Evolutionary conservation across 1,284 basidiomycete species (phyloP).

Genomic region (Cystobasidium sp.): DNA sequence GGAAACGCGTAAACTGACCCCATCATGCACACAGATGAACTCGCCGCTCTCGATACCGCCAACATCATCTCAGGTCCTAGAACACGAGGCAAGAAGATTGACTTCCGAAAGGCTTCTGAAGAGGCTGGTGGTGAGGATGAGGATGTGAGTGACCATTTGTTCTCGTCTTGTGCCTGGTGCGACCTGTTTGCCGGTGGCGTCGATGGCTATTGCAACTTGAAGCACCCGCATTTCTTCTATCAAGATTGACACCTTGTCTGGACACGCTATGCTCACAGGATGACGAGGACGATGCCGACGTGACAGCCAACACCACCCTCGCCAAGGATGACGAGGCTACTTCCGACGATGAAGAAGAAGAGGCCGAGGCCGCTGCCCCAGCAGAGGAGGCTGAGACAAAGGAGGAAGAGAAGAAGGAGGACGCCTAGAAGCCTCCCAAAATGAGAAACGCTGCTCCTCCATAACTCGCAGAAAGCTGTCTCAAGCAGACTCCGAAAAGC

Average conservation of each 20-base stretch:
- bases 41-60: slow-evolving; percentile 30
- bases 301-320: slow-evolving; percentile 39
- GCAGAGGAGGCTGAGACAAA: slow-evolving; percentile 12
- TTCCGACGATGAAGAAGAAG: slow-evolving; percentile 40
- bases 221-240: neutral
- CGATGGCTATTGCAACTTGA: neutral
- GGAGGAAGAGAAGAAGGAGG: slow-evolving; percentile 33
- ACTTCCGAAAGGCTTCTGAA: slow-evolving; percentile 42
- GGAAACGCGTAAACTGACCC: slow-evolving; percentile 39
- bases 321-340: slow-evolving; percentile 37
- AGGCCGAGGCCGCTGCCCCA: slow-evolving; percentile 3
- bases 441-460: neutral
- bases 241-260: neutral
- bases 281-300: slow-evolving; percentile 43
- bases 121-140: slow-evolving; percentile 41
- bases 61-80: slow-evolving; percentile 43
- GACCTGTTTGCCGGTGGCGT: neutral
- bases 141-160: slow-evolving; percentile 10
- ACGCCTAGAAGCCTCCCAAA: neutral
- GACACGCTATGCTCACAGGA: neutral
- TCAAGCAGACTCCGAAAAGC: neutral
- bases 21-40: slow-evolving; percentile 25
- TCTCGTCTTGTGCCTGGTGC: neutral
- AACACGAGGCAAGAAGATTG: slow-evolving; percentile 44
- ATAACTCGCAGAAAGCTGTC: neutral